Conservation (phyloP, 805 yeast species). For the Phaffomyces opuntiae region DNA sequence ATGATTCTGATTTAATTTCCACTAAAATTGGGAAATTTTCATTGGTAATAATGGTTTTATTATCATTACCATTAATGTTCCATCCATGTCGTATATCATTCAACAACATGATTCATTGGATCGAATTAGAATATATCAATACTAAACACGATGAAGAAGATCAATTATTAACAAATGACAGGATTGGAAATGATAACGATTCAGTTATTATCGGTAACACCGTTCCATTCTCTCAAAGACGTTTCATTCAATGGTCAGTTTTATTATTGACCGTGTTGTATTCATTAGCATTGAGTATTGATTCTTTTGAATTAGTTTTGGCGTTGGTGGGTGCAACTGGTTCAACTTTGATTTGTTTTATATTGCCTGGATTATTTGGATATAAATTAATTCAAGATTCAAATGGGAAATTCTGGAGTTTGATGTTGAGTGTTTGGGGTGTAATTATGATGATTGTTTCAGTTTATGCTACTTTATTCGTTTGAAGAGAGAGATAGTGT, state of each 20-base stretch:
- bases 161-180: constrained; percentile 9
- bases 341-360: constrained; percentile 71
- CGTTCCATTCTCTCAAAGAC: constrained; percentile 40
- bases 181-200: constrained; percentile 16
- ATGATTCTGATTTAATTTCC: constrained; percentile 43
- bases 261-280: constrained; percentile 42
- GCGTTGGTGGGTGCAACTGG: constrained; percentile 82
- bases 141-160: constrained; percentile 5
- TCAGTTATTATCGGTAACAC: neutral
- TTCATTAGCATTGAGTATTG: constrained; percentile 47
- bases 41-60: constrained; percentile 64
- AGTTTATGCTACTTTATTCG: constrained; percentile 31
- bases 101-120: constrained; percentile 55
- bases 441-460: constrained; percentile 64
- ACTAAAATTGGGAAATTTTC: constrained; percentile 51
- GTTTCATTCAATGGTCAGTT: constrained; percentile 44
- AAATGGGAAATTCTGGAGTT: constrained; percentile 39
- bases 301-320: constrained; percentile 60
- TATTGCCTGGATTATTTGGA: constrained; percentile 74
- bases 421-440: constrained; percentile 63
- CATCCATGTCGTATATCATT: constrained; percentile 74
- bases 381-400: constrained; percentile 34
- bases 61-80: constrained; percentile 73
- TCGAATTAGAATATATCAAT: constrained; percentile 19
- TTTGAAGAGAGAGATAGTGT: neutral